Percentiles rank a stretch among this genome's conserved stretches.
Conservation (phyloP, 352 stramenopile species). For the Pythium volutum region DNA sequence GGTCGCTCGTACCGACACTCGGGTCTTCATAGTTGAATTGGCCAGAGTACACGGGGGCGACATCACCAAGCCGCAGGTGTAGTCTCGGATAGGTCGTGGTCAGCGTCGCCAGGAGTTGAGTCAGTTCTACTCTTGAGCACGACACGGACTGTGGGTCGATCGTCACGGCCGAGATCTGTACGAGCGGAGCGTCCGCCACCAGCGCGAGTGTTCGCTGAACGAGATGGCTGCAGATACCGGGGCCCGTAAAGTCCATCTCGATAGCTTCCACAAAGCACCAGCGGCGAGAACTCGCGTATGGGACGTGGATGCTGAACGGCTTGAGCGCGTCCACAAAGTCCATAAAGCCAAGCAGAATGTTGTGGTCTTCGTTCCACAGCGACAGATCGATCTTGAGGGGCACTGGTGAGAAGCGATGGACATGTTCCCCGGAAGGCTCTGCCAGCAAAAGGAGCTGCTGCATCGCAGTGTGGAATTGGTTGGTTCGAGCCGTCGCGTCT, state of each 20-base stretch:
- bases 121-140: not conserved
- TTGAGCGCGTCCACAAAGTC: slow-evolving; percentile 8
- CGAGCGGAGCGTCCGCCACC: not conserved
- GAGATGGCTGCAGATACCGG: slow-evolving; percentile 6
- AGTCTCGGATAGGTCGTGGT: slow-evolving; percentile 8
- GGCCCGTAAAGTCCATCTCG: slow-evolving; percentile 10
- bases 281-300: not conserved
- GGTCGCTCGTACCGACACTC: not conserved
- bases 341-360: slow-evolving; percentile 4
- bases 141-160: not conserved
- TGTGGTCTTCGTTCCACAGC: slow-evolving; percentile 8
- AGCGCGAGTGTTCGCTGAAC: not conserved
- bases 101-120: not conserved
- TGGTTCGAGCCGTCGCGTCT: not conserved
- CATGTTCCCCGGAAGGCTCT: not conserved
- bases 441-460: not conserved
- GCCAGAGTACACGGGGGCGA: not conserved
- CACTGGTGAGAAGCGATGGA: not conserved
- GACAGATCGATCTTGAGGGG: slow-evolving; percentile 14
- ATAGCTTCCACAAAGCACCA: slow-evolving; percentile 13
- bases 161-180: slow-evolving; percentile 3
- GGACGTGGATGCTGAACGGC: not conserved
- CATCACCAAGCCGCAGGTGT: slow-evolving; percentile 3
- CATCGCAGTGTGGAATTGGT: slow-evolving; percentile 8
- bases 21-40: not conserved